phyloP scores from a whole-genome alignment of 768 basidiomycete species.

The Clitopilus hobsonii region DNA sequence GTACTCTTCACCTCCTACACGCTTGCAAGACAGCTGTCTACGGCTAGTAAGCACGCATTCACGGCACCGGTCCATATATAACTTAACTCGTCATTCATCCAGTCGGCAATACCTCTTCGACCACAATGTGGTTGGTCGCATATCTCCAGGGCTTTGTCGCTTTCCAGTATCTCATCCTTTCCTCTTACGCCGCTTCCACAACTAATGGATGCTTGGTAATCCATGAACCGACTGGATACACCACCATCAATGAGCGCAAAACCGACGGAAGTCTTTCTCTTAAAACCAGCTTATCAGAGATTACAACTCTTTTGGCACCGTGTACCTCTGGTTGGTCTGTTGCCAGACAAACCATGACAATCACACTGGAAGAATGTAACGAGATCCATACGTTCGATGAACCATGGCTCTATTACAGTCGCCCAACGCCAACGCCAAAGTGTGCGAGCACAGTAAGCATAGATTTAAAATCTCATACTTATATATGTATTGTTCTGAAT shows the following conservation, averaged over 20 bases:
- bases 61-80: neutral
- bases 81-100: neutral
- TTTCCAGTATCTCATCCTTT: neutral
- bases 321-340: slow-evolving; percentile 17
- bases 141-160: neutral
- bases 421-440: slow-evolving; percentile 4
- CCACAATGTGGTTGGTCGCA: neutral
- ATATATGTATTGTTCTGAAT: too few relatives aligned
- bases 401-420: slow-evolving; percentile 14
- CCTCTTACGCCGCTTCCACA: neutral
- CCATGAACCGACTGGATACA: slow-evolving; percentile 12
- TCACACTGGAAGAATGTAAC: slow-evolving; percentile 14
- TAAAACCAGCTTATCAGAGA: slow-evolving; percentile 6
- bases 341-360: slow-evolving; percentile 14
- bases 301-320: slow-evolving; percentile 17
- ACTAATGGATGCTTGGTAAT: slow-evolving; percentile 5
- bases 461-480: too few relatives aligned
- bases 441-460: neutral
- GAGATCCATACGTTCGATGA: slow-evolving; percentile 18
- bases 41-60: too few relatives aligned
- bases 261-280: slow-evolving; percentile 8
- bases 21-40: too few relatives aligned
- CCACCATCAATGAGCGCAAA: slow-evolving; percentile 7
- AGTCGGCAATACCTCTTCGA: neutral
- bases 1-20: neutral